These are phyloP conservation scores for Ettlia oleoabundans DNA, from an alignment of 139 green algal genomes.

Conservation along the genomic window DNA sequence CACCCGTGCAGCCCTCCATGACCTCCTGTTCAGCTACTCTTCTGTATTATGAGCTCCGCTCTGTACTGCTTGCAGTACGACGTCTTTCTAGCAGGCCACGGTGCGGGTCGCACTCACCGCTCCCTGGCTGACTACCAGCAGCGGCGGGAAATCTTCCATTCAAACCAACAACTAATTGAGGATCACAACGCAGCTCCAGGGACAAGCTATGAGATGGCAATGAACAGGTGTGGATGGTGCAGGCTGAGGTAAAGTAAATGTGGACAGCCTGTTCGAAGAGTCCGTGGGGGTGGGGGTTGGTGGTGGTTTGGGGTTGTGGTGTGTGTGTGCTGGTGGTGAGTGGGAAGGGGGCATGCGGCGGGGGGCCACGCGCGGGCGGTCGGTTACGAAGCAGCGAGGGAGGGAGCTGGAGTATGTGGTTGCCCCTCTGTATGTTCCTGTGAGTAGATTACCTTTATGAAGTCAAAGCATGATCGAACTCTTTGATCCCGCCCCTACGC, in stretches of 20 bases:
- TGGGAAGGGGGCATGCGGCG: too few species aligned
- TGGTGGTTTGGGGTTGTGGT: too few species aligned
- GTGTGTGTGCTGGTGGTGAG: too few species aligned
- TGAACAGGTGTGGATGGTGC: slow-evolving; percentile 41
- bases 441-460: too few species aligned
- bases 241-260: not conserved
- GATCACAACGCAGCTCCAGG: slow-evolving; percentile 36
- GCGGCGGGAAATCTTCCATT: slow-evolving; percentile 26
- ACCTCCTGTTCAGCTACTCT: not conserved
- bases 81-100: slow-evolving; percentile 45
- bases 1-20: not conserved
- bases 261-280: too few species aligned
- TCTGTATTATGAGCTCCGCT: too few species aligned
- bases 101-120: slow-evolving; percentile 16
- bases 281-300: too few species aligned
- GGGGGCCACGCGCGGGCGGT: too few species aligned
- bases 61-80: slow-evolving; percentile 50
- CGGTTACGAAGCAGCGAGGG: too few species aligned
- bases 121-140: slow-evolving; percentile 38
- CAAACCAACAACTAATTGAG: slow-evolving; percentile 41
- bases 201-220: slow-evolving; percentile 28
- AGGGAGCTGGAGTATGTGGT: too few species aligned
- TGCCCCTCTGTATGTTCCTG: too few species aligned
- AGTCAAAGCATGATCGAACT: too few species aligned
- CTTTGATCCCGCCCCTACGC: not conserved